Percentiles rank a stretch among this genome's conserved stretches.
Conservation (phyloP, 2,329 filamentous ascomycete genomes). For the Elsinoe australis region DNA sequence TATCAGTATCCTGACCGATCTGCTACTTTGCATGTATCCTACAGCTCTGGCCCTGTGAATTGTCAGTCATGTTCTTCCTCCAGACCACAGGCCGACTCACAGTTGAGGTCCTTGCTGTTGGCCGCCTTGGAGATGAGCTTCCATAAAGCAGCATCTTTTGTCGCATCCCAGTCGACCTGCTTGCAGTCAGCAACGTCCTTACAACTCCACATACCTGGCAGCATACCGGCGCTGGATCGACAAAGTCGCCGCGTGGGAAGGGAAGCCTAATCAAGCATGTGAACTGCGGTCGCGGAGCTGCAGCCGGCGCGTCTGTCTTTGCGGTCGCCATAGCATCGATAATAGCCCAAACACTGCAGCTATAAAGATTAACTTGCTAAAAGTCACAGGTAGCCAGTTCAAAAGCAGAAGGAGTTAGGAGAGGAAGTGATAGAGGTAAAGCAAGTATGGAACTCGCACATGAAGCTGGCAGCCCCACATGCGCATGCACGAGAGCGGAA, state of each 20-base stretch:
- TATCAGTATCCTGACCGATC: too few species aligned
- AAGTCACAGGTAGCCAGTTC: too few species aligned
- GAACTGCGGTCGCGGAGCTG: constrained; percentile 31
- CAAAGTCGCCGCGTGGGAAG: constrained; percentile 76
- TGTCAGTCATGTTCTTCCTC: constrained; percentile 18
- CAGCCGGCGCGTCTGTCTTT: background rate
- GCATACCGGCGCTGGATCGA: constrained; percentile 76
- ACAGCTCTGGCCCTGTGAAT: constrained; percentile 65
- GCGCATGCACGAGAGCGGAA: too few species aligned
- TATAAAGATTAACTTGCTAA: too few species aligned
- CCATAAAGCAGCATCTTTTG: constrained; percentile 85
- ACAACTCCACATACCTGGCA: constrained; percentile 15
- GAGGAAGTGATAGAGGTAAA: too few species aligned
- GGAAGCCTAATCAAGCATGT: constrained; percentile 87
- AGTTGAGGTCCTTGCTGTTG: constrained; percentile 75
- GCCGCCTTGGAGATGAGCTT: constrained; percentile 75
- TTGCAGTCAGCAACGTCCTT: constrained; percentile 5
- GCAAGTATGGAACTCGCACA: too few species aligned
- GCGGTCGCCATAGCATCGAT: background rate
- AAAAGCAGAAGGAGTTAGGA: too few species aligned
- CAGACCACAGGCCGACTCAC: constrained; percentile 43
- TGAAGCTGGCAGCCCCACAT: background rate
- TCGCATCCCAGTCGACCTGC: constrained; percentile 78
- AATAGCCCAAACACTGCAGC: background rate
- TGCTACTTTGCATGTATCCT: too few species aligned